phyloP scores from a whole-genome alignment of 352 stramenopile species.

The Phytopythium ostracodes region DNA sequence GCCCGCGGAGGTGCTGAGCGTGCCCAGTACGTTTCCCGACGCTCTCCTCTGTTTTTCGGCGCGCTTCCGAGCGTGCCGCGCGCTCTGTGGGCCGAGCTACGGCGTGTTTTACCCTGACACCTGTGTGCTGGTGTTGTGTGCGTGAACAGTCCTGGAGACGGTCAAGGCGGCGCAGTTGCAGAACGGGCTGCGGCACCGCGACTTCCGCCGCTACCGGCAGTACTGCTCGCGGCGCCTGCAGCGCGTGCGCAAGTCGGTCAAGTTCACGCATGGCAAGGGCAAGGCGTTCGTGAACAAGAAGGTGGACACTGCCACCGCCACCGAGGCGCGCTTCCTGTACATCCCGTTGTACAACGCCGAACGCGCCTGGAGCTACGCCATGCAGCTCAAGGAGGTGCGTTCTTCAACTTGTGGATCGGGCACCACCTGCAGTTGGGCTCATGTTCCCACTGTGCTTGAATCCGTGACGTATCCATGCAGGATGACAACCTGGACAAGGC shows the following conservation, averaged over 20 bases:
- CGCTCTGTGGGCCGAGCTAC: background rate
- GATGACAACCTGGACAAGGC: constrained; percentile 86
- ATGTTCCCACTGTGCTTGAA: no score
- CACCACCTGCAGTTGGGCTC: no score
- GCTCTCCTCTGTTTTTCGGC: background rate
- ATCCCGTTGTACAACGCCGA: constrained; percentile 89
- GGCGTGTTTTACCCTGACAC: background rate
- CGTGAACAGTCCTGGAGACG: constrained; percentile 67
- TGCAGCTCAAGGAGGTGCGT: constrained; percentile 81
- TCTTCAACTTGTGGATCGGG: background rate
- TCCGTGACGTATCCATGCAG: constrained; percentile 11
- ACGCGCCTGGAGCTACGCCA: constrained; percentile 88
- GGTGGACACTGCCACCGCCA: constrained; percentile 74
- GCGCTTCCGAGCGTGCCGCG: no score
- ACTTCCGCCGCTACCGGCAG: constrained; percentile 91
- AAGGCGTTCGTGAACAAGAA: constrained; percentile 83
- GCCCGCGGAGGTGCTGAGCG: constrained; percentile 35
- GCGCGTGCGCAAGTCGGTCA: constrained; percentile 84
- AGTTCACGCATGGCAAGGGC: constrained; percentile 87
- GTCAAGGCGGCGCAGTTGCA: constrained; percentile 88
- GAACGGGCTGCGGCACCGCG: constrained; percentile 86
- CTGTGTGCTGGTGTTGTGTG: background rate
- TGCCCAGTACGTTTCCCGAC: constrained; percentile 33
- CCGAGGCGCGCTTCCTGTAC: constrained; percentile 78
- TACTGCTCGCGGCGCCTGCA: constrained; percentile 86